Percentiles rank a stretch among this genome's conserved stretches.
Evolutionary conservation across 352 stramenopile species (phyloP).

Genomic region (Phytophthora capsici): DNA sequence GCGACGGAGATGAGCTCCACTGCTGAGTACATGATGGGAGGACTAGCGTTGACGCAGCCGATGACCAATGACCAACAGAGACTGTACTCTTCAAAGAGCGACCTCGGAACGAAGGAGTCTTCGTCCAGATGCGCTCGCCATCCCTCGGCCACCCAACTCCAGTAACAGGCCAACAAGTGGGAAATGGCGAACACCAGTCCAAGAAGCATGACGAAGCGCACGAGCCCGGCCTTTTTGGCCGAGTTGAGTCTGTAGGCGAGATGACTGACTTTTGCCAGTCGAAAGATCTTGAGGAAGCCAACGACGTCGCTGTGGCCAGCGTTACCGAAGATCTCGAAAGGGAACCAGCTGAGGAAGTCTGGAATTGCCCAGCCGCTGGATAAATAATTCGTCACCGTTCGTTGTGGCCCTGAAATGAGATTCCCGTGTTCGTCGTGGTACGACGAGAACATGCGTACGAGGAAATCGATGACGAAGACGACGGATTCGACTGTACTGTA

Average conservation of each 20-base stretch:
- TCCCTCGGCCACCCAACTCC: conserved; percentile 53
- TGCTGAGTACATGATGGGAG: conserved; percentile 53
- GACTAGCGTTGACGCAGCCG: conserved; percentile 67
- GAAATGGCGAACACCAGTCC: conserved; percentile 59
- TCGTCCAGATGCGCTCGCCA: conserved; percentile 52
- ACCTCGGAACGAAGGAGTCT: conserved; percentile 18
- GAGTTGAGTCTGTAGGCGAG: conserved; percentile 58
- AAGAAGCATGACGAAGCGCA: conserved; percentile 60
- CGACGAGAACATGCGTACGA: conserved; percentile 60
- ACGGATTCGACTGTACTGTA: conserved; percentile 48
- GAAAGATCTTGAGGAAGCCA: conserved; percentile 64
- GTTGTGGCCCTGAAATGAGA: conserved; percentile 52
- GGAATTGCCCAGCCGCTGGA: conserved; percentile 56
- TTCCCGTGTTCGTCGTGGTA: conserved; percentile 54
- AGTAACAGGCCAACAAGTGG: conserved; percentile 68
- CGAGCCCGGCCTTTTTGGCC: conserved; percentile 62
- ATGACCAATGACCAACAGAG: conserved; percentile 66
- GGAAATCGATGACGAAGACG: conserved; percentile 61
- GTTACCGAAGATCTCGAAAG: conserved; percentile 50
- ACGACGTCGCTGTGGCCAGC: conserved; percentile 47
- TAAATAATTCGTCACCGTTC: conserved; percentile 60
- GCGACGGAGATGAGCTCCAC: conserved; percentile 59
- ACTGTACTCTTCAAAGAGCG: conserved; percentile 53
- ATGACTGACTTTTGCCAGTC: conserved; percentile 67
- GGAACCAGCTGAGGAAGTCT: conserved; percentile 72